These are phyloP conservation scores for Meyerozyma athensensis DNA, from an alignment of 1,139 yeast species.

Conservation along the genomic window DNA sequence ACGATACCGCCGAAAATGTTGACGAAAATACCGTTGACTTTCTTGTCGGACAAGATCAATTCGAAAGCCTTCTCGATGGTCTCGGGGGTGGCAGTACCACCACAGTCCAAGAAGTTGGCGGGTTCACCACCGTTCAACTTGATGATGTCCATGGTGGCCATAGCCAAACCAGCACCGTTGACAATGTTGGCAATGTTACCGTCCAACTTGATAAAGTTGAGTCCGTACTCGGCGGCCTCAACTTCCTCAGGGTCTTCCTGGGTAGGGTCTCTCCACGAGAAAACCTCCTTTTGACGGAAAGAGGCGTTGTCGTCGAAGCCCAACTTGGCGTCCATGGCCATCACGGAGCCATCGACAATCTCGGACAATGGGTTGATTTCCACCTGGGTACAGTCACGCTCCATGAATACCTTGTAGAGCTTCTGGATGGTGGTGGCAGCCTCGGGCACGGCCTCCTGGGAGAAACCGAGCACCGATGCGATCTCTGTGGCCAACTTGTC, in stretches of 20 bases:
- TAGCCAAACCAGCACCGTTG: constrained; percentile 99
- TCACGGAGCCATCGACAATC: constrained; percentile 82
- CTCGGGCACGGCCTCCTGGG: constrained; percentile 71
- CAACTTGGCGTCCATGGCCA: constrained; percentile 99
- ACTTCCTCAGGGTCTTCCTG: constrained; percentile 99
- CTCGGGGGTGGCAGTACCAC: constrained; percentile 99
- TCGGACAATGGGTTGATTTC: constrained; percentile 98
- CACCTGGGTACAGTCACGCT: constrained; percentile 94
- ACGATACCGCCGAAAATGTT: constrained; percentile 99
- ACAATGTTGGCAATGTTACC: constrained; percentile 98
- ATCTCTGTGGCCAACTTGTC: constrained; percentile 70
- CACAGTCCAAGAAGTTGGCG: constrained; percentile 98
- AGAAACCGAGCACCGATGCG: constrained; percentile 79
- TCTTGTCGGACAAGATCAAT: constrained; percentile 82
- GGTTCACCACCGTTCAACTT: constrained; percentile 98
- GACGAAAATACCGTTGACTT: constrained; percentile 93
- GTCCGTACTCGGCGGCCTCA: constrained; percentile 82
- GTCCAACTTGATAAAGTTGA: constrained; percentile 94
- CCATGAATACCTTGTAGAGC: constrained; percentile 82
- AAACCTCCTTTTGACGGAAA: constrained; percentile 92
- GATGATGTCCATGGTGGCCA: constrained; percentile 99
- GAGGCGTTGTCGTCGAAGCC: constrained; percentile 96
- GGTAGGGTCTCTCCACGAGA: constrained; percentile 88
- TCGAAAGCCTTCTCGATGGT: constrained; percentile 97
- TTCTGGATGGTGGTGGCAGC: constrained; percentile 86